phyloP scores from a whole-genome alignment of 306 rosid genomes.

The Amphicarpaea edgeworthii region DNA sequence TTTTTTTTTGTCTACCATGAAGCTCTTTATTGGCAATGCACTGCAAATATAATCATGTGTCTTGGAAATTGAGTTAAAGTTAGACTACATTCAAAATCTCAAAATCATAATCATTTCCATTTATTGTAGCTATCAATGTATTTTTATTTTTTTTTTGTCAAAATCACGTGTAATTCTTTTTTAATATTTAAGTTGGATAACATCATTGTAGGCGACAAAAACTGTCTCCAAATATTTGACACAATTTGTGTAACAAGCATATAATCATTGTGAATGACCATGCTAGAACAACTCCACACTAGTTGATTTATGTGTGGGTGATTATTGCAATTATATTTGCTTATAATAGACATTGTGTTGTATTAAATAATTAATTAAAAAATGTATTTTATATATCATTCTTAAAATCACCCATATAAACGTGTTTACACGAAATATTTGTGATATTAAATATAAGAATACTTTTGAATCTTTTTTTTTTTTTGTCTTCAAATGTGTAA shows the following conservation, averaged over 20 bases:
- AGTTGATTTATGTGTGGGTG: too few relatives aligned
- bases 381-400: not conserved
- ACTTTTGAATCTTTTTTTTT: not conserved
- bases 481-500: slow-evolving; percentile 28
- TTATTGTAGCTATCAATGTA: not conserved
- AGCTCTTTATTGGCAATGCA: slow-evolving; percentile 2
- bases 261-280: too few relatives aligned
- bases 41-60: not conserved
- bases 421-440: not conserved
- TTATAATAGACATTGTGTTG: not conserved
- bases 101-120: not conserved
- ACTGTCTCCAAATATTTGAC: too few relatives aligned
- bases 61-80: slow-evolving; percentile 21
- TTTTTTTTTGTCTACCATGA: not conserved
- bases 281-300: too few relatives aligned
- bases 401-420: slow-evolving; percentile 10
- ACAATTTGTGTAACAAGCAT: too few relatives aligned
- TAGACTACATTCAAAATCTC: not conserved
- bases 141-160: too few relatives aligned
- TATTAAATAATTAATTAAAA: not conserved
- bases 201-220: too few relatives aligned
- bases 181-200: too few relatives aligned
- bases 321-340: too few relatives aligned
- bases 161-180: too few relatives aligned
- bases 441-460: not conserved